phyloP scores from a whole-genome alignment of 2,329 filamentous ascomycete species.

The Colletotrichum gloeosporioides region DNA sequence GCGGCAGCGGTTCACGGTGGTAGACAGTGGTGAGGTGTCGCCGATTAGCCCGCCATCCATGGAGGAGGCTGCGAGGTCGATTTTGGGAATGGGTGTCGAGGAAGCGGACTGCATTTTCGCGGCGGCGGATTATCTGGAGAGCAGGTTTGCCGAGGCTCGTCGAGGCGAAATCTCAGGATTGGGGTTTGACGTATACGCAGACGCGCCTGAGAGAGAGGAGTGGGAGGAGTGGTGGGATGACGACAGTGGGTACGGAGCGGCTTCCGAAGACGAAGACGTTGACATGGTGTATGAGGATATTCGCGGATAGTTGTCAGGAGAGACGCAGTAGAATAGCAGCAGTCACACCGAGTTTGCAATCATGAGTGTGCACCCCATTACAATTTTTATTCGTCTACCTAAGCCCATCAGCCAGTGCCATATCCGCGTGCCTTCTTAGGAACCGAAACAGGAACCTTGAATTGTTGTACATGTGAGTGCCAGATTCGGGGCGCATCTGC shows the following conservation, averaged over 20 bases:
- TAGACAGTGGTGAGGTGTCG: neutral
- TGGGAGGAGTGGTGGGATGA: neutral
- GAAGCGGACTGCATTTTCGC: neutral
- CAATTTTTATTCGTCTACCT: conserved; percentile 25
- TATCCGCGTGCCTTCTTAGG: conserved; percentile 18
- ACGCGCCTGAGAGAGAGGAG: neutral
- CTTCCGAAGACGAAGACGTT: neutral
- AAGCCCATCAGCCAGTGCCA: conserved; percentile 23
- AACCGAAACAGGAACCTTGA: conserved; percentile 17
- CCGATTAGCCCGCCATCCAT: neutral
- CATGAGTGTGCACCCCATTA: conserved; percentile 13
- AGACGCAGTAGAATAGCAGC: neutral
- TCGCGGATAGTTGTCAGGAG: neutral
- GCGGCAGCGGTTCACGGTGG: neutral
- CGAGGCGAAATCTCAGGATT: neutral
- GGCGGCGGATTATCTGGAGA: neutral
- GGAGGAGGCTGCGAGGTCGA: neutral
- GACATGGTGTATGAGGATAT: neutral
- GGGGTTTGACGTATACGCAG: neutral
- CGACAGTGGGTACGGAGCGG: neutral
- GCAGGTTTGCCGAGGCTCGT: neutral
- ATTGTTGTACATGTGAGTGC: conserved; percentile 22
- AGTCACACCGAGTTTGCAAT: neutral
- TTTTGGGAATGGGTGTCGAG: neutral
- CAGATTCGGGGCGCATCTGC: conserved; percentile 8